Conservation (phyloP, 371 early-diverging fungal genomes). For the Enterospora canceri region DNA sequence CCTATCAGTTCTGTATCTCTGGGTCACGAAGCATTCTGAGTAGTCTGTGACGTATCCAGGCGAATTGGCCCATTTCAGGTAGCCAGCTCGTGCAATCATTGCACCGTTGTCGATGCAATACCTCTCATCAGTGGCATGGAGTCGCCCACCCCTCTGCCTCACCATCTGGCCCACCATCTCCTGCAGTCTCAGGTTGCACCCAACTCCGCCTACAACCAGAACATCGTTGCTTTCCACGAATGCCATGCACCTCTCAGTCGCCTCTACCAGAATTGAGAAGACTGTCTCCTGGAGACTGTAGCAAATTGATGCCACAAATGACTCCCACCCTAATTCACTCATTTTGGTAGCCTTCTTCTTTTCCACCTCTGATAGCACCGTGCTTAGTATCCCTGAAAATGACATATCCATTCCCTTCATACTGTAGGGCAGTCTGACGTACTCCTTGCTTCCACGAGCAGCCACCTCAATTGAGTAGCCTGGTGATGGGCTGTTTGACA, state of each 20-base stretch:
- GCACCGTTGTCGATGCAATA: slow-evolving; percentile 97
- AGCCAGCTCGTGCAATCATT: slow-evolving; percentile 96
- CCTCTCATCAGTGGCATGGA: slow-evolving; percentile 86
- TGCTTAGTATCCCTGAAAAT: slow-evolving; percentile 81
- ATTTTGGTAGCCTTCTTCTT: slow-evolving; percentile 1
- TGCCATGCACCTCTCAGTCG: slow-evolving; percentile 98
- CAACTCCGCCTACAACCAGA: slow-evolving; percentile 93
- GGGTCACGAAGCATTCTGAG: slow-evolving; percentile 75
- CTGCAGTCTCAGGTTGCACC: slow-evolving; percentile 75
- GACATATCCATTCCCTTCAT: slow-evolving; percentile 99
- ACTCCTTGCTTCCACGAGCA: slow-evolving; percentile 74
- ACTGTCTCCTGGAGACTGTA: slow-evolving; percentile 91
- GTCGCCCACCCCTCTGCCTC: slow-evolving; percentile 68
- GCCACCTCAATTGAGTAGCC: slow-evolving; percentile 91
- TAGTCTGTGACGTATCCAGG: slow-evolving; percentile 62
- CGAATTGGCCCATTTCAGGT: slow-evolving; percentile 50
- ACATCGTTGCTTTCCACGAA: slow-evolving; percentile 81
- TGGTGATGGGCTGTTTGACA: slow-evolving; percentile 89
- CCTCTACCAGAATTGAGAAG: slow-evolving; percentile 94
- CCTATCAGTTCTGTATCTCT: slow-evolving; percentile 75
- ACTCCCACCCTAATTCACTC: too few relatives aligned
- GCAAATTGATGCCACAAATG: slow-evolving; percentile 70
- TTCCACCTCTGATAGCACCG: slow-evolving; percentile 62
- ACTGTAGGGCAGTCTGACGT: slow-evolving; percentile 77
- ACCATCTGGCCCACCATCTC: slow-evolving; percentile 95